phyloP scores from a whole-genome alignment of 495 filamentous ascomycete genomes.

The Clavariopsis aquatica region DNA sequence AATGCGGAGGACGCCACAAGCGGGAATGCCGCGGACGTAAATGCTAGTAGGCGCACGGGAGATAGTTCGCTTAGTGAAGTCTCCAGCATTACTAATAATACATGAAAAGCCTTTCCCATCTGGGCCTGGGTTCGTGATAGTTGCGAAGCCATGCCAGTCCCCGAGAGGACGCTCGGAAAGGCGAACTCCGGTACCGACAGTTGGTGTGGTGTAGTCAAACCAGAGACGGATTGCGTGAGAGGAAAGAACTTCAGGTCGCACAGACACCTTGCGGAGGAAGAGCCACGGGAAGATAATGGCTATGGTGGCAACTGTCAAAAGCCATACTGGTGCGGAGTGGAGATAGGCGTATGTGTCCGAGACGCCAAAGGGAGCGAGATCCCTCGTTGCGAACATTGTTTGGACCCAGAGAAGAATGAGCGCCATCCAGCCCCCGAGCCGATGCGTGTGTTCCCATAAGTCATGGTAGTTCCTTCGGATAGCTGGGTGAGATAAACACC shows the following conservation, averaged over 20 bases:
- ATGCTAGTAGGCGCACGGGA: constrained; percentile 27
- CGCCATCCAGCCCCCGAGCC: constrained; percentile 57
- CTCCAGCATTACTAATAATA: constrained; percentile 37
- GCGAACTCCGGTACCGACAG: constrained; percentile 20
- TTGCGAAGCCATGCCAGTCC: constrained; percentile 39
- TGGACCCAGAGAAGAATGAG: constrained; percentile 48
- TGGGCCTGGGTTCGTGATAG: constrained; percentile 33
- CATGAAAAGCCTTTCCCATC: constrained; percentile 31
- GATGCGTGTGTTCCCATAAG: constrained; percentile 58
- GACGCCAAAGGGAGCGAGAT: background rate
- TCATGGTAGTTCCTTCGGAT: constrained; percentile 55
- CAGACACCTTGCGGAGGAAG: constrained; percentile 23
- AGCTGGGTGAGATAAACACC: constrained; percentile 44
- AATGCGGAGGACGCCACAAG: constrained; percentile 33
- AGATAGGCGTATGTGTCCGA: constrained; percentile 12
- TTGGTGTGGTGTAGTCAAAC: constrained; percentile 26
- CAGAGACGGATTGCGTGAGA: constrained; percentile 36
- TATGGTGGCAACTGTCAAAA: constrained; percentile 22
- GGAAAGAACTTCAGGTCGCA: constrained; percentile 32
- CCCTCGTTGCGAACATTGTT: constrained; percentile 13
- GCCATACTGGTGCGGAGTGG: constrained; percentile 28
- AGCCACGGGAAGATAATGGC: constrained; percentile 37
- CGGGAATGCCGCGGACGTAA: constrained; percentile 29
- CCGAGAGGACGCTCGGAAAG: constrained; percentile 29
- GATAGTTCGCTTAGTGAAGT: constrained; percentile 38